These are phyloP conservation scores for Colletotrichum tofieldiae DNA, from an alignment of 2,329 filamentous ascomycete genomes.

Conservation along the genomic window DNA sequence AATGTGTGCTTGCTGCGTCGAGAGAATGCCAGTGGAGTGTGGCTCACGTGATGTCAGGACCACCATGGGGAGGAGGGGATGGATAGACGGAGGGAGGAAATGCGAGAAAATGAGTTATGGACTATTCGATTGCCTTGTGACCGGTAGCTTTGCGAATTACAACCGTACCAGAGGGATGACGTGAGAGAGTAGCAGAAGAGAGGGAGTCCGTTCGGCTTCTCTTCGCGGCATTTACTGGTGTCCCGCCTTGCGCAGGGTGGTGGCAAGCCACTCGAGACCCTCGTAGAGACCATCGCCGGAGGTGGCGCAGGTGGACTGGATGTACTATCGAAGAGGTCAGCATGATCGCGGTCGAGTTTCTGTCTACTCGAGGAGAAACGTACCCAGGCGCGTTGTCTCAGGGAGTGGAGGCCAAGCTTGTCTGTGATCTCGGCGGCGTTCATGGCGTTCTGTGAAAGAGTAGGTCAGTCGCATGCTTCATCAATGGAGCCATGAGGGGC, in stretches of 20 bases:
- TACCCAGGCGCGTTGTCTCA: conserved; percentile 99
- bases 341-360: conserved; percentile 20
- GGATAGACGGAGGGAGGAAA: conserved; percentile 43
- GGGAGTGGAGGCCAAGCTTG: conserved; percentile 98
- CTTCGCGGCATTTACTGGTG: conserved; percentile 68
- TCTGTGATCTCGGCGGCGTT: conserved; percentile 99
- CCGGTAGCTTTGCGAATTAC: conserved; percentile 71
- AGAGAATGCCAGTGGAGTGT: conserved; percentile 42
- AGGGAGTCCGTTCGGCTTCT: conserved; percentile 50
- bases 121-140: conserved; percentile 71
- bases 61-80: conserved; percentile 39
- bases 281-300: conserved; percentile 99
- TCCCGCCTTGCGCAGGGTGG: conserved; percentile 83
- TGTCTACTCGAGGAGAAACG: conserved; percentile 56
- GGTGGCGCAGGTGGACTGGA: conserved; percentile 99
- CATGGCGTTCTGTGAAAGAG: conserved; percentile 87
- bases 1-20: conserved; percentile 43
- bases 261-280: conserved; percentile 94
- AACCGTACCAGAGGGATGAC: conserved; percentile 68
- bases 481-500: background rate
- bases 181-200: conserved; percentile 57
- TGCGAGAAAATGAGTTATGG: conserved; percentile 57
- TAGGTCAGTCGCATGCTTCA: conserved; percentile 30
- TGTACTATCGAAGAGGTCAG: conserved; percentile 77
- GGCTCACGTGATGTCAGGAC: conserved; percentile 44